Conservation (phyloP, 495 filamentous ascomycete genomes). For the Xylaria sp. region DNA sequence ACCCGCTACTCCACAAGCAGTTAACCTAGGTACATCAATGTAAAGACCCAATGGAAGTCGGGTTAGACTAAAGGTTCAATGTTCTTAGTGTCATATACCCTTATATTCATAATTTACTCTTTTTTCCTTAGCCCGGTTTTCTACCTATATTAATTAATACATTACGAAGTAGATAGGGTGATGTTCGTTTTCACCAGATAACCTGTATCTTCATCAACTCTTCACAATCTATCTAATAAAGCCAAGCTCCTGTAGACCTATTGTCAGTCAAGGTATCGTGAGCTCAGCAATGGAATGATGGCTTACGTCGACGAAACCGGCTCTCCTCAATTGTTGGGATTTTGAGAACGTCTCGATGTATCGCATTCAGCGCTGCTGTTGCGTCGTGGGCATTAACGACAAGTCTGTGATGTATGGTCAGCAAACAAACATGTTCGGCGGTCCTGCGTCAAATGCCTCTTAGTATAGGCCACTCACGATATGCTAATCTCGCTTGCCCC, state of each 20-base stretch:
- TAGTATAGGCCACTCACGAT: slow-evolving; percentile 38
- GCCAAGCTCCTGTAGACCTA: slow-evolving; percentile 20
- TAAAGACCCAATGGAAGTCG: too few species aligned
- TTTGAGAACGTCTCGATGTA: slow-evolving; percentile 50
- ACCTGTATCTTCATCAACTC: not conserved
- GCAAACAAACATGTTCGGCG: not conserved
- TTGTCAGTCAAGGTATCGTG: not conserved
- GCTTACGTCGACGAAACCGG: slow-evolving; percentile 42
- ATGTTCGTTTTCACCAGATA: not conserved
- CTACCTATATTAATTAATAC: not conserved
- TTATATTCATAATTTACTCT: slow-evolving; percentile 9
- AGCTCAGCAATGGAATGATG: not conserved
- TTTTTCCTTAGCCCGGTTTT: not conserved
- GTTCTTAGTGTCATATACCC: not conserved
- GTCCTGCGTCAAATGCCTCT: not conserved
- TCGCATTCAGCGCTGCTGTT: slow-evolving; percentile 46
- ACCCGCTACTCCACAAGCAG: too few species aligned
- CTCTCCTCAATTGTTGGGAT: slow-evolving; percentile 46
- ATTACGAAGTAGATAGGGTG: too few species aligned
- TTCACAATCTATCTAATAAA: slow-evolving; percentile 18
- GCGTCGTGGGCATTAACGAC: slow-evolving; percentile 48
- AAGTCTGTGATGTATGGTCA: slow-evolving; percentile 34
- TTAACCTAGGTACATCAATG: too few species aligned
- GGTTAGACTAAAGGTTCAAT: too few species aligned
- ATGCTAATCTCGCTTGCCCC: slow-evolving; percentile 53